Base-by-base conservation (phyloP, 2,329 filamentous ascomycete species). In the Magnaporthiopsis poae region DNA sequence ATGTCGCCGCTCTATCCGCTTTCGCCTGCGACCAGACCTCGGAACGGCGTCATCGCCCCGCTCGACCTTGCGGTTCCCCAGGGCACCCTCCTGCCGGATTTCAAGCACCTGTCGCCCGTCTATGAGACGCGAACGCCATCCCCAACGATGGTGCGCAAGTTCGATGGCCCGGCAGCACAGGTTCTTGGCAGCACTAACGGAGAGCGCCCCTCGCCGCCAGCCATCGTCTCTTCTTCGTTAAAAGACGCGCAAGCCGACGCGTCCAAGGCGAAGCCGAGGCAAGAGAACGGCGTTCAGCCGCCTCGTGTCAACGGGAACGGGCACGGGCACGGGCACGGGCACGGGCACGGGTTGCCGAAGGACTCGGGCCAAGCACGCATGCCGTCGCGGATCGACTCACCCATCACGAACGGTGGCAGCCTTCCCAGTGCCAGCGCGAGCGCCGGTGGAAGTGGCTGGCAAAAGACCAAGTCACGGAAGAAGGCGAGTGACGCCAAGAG, bases 51-150 rank as follows among this genome's bases (percentile, higher is more conserved):
- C 21, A 84, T 86, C 68, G 83, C 84, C 18, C 82, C 84, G 8
- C 75, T 86, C 25, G 84, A 87, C 70, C 78, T 86, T 18, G 84
- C 84, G 1, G 80, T 82, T 59, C 77, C 79, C 3, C 80, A 81
- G 39, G 76, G 77, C 27, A 75, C 77, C 29, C 70, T 79, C 13
- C 75, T 77, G 65, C 75, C 78, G 11, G 83, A 85, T 11, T 73
- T 79, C 64, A 79, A 81, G 60, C 83, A 82, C 70, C 80, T 93
- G 2, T 92, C 90, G 0, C 90, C 90, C 0, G 90, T 92, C 0
- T 89, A 89, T 66, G 90, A 92, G 77, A 84, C 85, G 7, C 82
- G 84, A n/a, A 89, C 88, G 0, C 88, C 89, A 2, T 91, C 90
- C 1, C 89, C 90, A 1, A 89, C 82, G 3, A 79, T 83, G 15